Conservation (phyloP, 768 basidiomycete species). For the Gyrodon lividus region DNA sequence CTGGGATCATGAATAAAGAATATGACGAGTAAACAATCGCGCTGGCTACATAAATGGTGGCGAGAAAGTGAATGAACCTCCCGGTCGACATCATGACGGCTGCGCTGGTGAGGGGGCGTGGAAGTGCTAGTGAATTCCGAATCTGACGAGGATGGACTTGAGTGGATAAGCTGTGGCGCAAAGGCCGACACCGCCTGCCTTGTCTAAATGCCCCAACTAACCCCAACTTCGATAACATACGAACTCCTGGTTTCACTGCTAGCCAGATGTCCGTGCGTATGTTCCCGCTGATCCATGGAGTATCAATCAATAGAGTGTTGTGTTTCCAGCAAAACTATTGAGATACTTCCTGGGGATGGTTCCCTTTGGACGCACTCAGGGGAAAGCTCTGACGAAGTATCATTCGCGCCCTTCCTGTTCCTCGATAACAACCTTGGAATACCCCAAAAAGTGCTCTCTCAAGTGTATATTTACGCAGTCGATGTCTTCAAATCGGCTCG, state of each 20-base stretch:
- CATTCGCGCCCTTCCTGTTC: constrained; percentile 51
- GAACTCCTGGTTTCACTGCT: constrained; percentile 25
- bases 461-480: constrained; percentile 48
- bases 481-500: constrained; percentile 33
- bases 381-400: constrained; percentile 14
- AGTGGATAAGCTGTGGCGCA: too few relatives aligned
- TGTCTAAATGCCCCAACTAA: neutral
- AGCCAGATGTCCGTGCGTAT: constrained; percentile 27
- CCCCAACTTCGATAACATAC: constrained; percentile 10
- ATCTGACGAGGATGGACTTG: too few relatives aligned
- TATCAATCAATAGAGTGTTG: neutral
- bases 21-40: constrained; percentile 34
- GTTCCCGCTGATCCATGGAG: neutral
- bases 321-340: constrained; percentile 41
- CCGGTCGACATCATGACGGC: neutral
- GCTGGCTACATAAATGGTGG: constrained; percentile 22
- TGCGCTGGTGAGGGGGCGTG: too few relatives aligned
- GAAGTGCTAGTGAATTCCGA: too few relatives aligned
- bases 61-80: constrained; percentile 15
- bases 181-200: too few relatives aligned
- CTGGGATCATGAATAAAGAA: constrained; percentile 16
- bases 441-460: constrained; percentile 55
- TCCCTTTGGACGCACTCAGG: constrained; percentile 41
- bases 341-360: constrained; percentile 60
- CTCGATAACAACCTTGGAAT: constrained; percentile 62